Conservation (phyloP, 768 basidiomycete genomes). For the Trametes cingulata region DNA sequence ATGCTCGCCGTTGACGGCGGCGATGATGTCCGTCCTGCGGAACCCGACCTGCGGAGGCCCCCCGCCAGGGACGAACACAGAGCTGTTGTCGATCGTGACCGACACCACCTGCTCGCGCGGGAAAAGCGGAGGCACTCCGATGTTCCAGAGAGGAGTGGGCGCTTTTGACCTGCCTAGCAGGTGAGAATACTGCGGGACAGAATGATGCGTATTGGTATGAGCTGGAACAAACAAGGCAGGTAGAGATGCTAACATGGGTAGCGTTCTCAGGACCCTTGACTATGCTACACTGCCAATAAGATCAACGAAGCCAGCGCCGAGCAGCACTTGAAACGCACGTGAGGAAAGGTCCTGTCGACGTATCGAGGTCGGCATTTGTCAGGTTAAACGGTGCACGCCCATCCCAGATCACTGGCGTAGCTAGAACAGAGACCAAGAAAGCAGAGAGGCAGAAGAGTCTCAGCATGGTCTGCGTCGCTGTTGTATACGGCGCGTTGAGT, state of each 20-base stretch:
- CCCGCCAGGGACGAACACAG: slow-evolving; percentile 55
- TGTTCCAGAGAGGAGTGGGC: slow-evolving; percentile 55
- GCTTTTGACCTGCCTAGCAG: slow-evolving; percentile 39
- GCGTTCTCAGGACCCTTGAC: slow-evolving; percentile 58
- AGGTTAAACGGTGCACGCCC: slow-evolving; percentile 53
- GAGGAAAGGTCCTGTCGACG: slow-evolving; percentile 51
- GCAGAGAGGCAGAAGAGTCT: background rate
- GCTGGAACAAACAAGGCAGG: background rate
- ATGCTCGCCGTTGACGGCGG: slow-evolving; percentile 43
- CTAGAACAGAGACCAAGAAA: slow-evolving; percentile 10
- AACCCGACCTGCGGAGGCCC: slow-evolving; percentile 53
- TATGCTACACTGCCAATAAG: slow-evolving; percentile 36
- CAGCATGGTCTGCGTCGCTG: background rate
- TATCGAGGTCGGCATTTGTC: slow-evolving; percentile 44
- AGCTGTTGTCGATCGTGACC: slow-evolving; percentile 57
- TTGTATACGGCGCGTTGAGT: background rate
- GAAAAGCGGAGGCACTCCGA: slow-evolving; percentile 23
- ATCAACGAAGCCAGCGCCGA: background rate
- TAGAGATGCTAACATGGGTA: slow-evolving; percentile 42
- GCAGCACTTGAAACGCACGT: slow-evolving; percentile 45
- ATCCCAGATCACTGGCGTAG: slow-evolving; percentile 48
- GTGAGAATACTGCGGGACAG: slow-evolving; percentile 41
- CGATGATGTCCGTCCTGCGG: slow-evolving; percentile 60
- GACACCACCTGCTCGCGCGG: slow-evolving; percentile 51
- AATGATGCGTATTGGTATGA: background rate